Percentiles rank a stretch among this genome's conserved stretches.
Conservation (phyloP, 208 protist species). For the Wallacemonas sp. region DNA sequence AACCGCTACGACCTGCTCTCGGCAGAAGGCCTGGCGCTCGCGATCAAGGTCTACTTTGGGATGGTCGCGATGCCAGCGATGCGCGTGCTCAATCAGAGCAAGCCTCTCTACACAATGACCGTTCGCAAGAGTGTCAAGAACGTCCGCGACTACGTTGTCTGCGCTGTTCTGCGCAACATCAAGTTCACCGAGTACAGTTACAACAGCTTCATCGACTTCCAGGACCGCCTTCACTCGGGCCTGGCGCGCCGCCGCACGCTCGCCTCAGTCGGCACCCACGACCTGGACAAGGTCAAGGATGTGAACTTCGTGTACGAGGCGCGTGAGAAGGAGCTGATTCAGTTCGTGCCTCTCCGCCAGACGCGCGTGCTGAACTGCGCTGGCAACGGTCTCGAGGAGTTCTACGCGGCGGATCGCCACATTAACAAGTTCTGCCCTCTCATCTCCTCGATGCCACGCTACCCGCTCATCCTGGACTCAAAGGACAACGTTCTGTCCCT, state of each 20-base stretch:
- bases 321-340: constrained; percentile 86
- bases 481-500: constrained; percentile 94
- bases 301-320: constrained; percentile 91
- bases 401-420: constrained; percentile 89
- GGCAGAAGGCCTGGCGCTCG: constrained; percentile 91
- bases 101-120: constrained; percentile 80
- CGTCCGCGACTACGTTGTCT: constrained; percentile 97
- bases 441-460: constrained; percentile 66
- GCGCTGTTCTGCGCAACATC: constrained; percentile 96
- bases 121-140: constrained; percentile 79
- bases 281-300: constrained; percentile 96
- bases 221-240: constrained; percentile 99
- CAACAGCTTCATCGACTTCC: constrained; percentile 98
- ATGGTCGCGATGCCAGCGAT: constrained; percentile 68
- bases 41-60: constrained; percentile 91
- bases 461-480: constrained; percentile 85
- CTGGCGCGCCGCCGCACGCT: constrained; percentile 96
- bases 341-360: constrained; percentile 95
- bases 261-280: constrained; percentile 99
- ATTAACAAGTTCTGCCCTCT: constrained; percentile 88
- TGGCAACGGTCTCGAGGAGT: constrained; percentile 85
- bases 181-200: constrained; percentile 94
- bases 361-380: constrained; percentile 65
- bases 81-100: constrained; percentile 51
- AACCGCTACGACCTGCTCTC: constrained; percentile 99